Base-by-base conservation (phyloP, 805 yeast genomes). In the Metschnikowia kofuensis region DNA sequence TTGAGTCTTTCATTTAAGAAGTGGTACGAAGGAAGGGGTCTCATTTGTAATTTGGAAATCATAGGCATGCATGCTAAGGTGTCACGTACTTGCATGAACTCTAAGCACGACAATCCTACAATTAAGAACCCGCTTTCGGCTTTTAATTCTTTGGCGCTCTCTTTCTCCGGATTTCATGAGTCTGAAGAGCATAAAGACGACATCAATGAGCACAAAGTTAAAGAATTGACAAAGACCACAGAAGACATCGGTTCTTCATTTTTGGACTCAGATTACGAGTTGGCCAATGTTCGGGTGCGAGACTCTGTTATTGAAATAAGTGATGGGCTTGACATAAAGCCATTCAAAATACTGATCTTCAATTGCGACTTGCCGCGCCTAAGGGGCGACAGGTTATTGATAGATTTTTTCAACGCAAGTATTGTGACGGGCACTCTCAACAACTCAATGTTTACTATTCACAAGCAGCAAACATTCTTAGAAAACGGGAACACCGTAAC, bases 401-500 rank as follows among this genome's bases (percentile, higher is more conserved):
- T 83, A 48, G 94, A 87, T 63, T 75, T 87, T 46, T 77, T 87
- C 66, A 83, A 82, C 61, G 88, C 90, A 12, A 75, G 76, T 48
- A 82, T 84, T 42, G 82, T 85, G 31, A 82, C 87, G 13, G 95
- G 95, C 0, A 80, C 91, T 0, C 72, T 87, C 12, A 85, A 86
- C 59, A 85, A 85, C 46, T 81, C 94, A 1, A 71, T 87, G 64
- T 86, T 87, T 66, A 85, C 90, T 0, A 75, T 87, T 21, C 94
- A 87, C 57, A 85, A 85, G 60, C 79, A 87, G 56, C 92, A 86
- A 60, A 76, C 78, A 47, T 66, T 75, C 51, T 70, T 62, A 35
- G 61, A 59, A 16, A 54, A 51, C 32, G 63, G 58, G 16, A 56
- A 59, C 44, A 57, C 64, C 5, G 67, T 70, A 14, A 61, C 75